A percentile compares a stretch with the other conserved stretches of the same genome.
phyloP scores from a whole-genome alignment of 169 alveolate species.

The Perkinsus marinus region DNA sequence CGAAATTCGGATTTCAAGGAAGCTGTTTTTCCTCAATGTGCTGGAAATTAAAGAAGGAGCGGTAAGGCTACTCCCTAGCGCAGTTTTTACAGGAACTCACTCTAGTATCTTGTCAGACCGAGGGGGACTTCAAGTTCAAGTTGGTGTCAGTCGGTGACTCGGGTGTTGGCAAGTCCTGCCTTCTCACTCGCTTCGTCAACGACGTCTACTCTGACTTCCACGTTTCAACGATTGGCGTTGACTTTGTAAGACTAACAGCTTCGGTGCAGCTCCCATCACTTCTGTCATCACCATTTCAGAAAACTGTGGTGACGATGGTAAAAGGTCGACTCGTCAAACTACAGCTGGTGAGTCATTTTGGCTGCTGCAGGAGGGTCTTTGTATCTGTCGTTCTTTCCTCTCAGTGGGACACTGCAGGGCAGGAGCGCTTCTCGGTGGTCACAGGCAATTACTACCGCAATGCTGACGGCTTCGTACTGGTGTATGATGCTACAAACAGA shows the following conservation, averaged over 20 bases:
- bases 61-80: not conserved
- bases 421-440: conserved; percentile 86
- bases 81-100: not conserved
- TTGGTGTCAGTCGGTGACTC: conserved; percentile 88
- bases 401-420: conserved; percentile 94
- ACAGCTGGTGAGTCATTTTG: conserved; percentile 53
- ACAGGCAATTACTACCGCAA: conserved; percentile 90
- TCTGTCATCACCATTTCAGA: conserved; percentile 5
- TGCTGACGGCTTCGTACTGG: conserved; percentile 82
- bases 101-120: not conserved
- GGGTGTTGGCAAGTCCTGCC: conserved; percentile 76
- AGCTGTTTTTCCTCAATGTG: conserved; percentile 26
- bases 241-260: conserved; percentile 32
- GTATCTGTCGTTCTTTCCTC: not conserved
- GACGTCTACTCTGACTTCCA: conserved; percentile 69
- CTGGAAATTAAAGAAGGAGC: conserved; percentile 22
- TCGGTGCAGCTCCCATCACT: too few species aligned
- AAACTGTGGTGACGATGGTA: conserved; percentile 73
- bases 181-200: conserved; percentile 32
- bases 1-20: conserved; percentile 13
- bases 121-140: conserved; percentile 49
- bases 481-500: conserved; percentile 71
- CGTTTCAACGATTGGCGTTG: conserved; percentile 72
- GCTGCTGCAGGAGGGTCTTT: too few species aligned
- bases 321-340: conserved; percentile 74